These are phyloP conservation scores for Phytophthora cactorum DNA, from an alignment of 352 stramenopile species.

Conservation along the genomic window DNA sequence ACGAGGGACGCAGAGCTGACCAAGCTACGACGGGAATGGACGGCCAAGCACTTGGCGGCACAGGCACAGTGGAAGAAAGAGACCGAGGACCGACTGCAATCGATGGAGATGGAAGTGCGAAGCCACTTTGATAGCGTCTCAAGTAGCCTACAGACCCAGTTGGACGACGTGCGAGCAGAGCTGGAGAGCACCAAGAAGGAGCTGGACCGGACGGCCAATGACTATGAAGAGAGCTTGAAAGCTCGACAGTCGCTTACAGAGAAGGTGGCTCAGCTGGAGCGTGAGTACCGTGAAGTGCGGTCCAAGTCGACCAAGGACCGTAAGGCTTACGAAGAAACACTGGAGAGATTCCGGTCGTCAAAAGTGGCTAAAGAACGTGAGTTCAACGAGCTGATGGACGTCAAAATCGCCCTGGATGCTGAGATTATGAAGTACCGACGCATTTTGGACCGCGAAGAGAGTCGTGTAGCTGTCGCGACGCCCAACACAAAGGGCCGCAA, in stretches of 20 bases:
- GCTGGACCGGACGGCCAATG: slow-evolving; percentile 75
- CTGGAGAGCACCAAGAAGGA: slow-evolving; percentile 77
- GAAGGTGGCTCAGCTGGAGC: slow-evolving; percentile 81
- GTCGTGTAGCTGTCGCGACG: slow-evolving; percentile 65
- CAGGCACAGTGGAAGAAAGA: slow-evolving; percentile 84
- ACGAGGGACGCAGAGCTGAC: slow-evolving; percentile 72
- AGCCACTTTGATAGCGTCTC: slow-evolving; percentile 74
- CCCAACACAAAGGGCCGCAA: slow-evolving; percentile 62
- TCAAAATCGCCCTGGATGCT: slow-evolving; percentile 80
- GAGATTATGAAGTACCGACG: slow-evolving; percentile 85
- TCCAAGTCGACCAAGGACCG: slow-evolving; percentile 82
- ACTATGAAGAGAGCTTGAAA: slow-evolving; percentile 84
- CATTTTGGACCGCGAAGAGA: slow-evolving; percentile 85
- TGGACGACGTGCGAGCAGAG: slow-evolving; percentile 65
- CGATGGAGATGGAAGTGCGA: slow-evolving; percentile 78
- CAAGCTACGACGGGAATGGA: slow-evolving; percentile 81
- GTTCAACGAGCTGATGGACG: slow-evolving; percentile 90
- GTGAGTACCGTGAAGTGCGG: slow-evolving; percentile 78
- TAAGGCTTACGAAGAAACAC: slow-evolving; percentile 71
- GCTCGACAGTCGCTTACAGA: slow-evolving; percentile 76
- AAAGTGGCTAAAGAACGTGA: slow-evolving; percentile 80
- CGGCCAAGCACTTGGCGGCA: slow-evolving; percentile 73
- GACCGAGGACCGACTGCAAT: slow-evolving; percentile 69
- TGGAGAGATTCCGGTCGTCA: slow-evolving; percentile 71
- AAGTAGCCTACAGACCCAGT: slow-evolving; percentile 57